Evolutionary conservation across 169 alveolate genomes (phyloP).

Genomic region (Eimeria necatrix): DNA sequence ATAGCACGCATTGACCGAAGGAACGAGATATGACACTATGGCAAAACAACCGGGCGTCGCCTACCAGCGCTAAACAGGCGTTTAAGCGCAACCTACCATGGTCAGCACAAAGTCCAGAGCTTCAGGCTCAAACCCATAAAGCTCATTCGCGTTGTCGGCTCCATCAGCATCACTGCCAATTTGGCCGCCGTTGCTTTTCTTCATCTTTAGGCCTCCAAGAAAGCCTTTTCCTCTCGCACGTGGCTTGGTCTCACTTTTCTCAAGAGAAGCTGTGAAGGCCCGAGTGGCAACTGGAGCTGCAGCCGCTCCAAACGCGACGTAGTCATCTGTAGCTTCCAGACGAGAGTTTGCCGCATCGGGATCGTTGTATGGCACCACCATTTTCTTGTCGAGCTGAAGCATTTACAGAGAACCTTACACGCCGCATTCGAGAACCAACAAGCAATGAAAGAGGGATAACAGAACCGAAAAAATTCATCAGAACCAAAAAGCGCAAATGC

Average conservation of each 20-base stretch:
- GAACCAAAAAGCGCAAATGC: background rate
- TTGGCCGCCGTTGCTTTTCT: background rate
- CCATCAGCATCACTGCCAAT: background rate
- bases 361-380: conserved; percentile 75
- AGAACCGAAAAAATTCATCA: too few relatives aligned
- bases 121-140: conserved; percentile 62
- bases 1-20: too few relatives aligned
- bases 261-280: background rate
- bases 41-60: too few relatives aligned
- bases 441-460: background rate
- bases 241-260: background rate
- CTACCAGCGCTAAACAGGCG: too few relatives aligned
- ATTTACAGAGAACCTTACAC: background rate
- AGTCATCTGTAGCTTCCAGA: conserved; percentile 79
- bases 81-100: background rate
- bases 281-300: background rate
- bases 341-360: conserved; percentile 79
- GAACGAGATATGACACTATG: too few relatives aligned
- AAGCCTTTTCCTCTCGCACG: conserved; percentile 32
- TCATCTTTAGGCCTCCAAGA: background rate
- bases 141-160: background rate
- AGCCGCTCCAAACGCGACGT: conserved; percentile 66
- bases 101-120: conserved; percentile 64
- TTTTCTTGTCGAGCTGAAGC: conserved; percentile 36
- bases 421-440: background rate